phyloP scores from a whole-genome alignment of 2,329 filamentous ascomycete genomes.

The Didymella arachidicola region DNA sequence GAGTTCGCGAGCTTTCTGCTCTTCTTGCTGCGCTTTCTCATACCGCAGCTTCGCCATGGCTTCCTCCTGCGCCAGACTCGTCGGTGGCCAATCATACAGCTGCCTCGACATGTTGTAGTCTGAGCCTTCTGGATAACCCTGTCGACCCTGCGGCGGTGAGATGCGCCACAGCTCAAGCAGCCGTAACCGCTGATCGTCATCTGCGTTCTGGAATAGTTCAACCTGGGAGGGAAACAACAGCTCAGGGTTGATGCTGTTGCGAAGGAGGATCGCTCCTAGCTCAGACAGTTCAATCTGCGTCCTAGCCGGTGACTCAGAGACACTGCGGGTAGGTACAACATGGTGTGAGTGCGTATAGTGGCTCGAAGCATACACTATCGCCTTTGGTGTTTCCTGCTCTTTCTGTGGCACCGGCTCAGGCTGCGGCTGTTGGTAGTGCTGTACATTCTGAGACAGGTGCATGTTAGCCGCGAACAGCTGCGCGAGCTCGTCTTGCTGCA shows the following conservation, averaged over 20 bases:
- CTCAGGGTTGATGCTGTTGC: conserved; percentile 73
- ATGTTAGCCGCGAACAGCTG: conserved; percentile 79
- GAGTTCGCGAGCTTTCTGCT: conserved; percentile 37
- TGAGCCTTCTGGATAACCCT: conserved; percentile 41
- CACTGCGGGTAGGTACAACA: conserved; percentile 52
- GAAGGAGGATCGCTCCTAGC: conserved; percentile 66
- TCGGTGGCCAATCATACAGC: conserved; percentile 62
- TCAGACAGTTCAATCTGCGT: conserved; percentile 46
- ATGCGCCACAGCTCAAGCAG: conserved; percentile 87
- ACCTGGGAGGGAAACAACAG: conserved; percentile 77
- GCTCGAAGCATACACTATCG: conserved; percentile 77
- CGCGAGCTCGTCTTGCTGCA: conserved; percentile 82
- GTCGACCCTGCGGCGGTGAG: conserved; percentile 66
- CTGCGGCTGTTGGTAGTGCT: conserved; percentile 58
- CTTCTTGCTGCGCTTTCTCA: conserved; percentile 53
- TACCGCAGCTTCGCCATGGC: conserved; percentile 66
- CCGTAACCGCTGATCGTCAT: conserved; percentile 73
- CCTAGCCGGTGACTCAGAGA: conserved; percentile 41
- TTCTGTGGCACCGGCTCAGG: conserved; percentile 21
- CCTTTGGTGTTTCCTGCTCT: conserved; percentile 44
- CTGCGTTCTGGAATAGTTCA: conserved; percentile 78
- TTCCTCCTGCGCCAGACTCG: conserved; percentile 64
- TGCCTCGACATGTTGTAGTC: conserved; percentile 56
- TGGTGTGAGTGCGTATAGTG: conserved; percentile 87
- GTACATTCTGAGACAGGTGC: conserved; percentile 60